Conservation (phyloP, 1,284 basidiomycete genomes). For the Puccinia polysora region DNA sequence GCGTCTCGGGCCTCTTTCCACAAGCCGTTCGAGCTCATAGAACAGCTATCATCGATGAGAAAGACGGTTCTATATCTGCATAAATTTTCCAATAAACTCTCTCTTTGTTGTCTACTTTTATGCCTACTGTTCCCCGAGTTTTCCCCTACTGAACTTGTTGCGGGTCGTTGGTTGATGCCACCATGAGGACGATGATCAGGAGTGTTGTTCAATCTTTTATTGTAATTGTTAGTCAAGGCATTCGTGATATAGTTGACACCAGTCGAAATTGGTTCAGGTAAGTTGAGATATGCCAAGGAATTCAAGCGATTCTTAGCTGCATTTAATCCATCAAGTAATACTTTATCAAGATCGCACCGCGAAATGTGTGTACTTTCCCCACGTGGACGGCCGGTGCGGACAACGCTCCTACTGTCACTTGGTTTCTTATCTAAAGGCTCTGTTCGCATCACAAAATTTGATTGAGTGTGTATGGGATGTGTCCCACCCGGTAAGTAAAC, state of each 20-base stretch:
- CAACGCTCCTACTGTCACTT: not conserved
- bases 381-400: not conserved
- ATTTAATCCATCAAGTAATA: not conserved
- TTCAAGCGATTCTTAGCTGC: slow-evolving; percentile 2
- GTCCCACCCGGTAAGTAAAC: slow-evolving; percentile 11
- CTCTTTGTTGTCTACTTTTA: not conserved
- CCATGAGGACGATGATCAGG: not conserved
- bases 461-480: slow-evolving; percentile 21
- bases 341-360: not conserved
- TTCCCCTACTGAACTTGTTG: not conserved
- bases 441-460: slow-evolving; percentile 4
- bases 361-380: not conserved
- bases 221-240: not conserved
- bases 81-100: slow-evolving; percentile 25
- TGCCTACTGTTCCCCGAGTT: not conserved
- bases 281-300: slow-evolving; percentile 9
- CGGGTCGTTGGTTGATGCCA: slow-evolving; percentile 8
- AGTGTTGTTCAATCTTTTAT: no score
- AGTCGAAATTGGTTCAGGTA: slow-evolving; percentile 2
- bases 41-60: slow-evolving; percentile 37
- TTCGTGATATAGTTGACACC: slow-evolving; percentile 6
- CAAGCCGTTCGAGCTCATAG: slow-evolving; percentile 19
- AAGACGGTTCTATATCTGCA: slow-evolving; percentile 32
- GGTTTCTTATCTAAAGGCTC: not conserved
- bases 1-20: slow-evolving; percentile 30